Percentiles rank a stretch among this genome's conserved stretches.
These are phyloP conservation scores for Eragrostis curvula DNA, from an alignment of 176 grass and related monocot species.

Conservation along the genomic window DNA sequence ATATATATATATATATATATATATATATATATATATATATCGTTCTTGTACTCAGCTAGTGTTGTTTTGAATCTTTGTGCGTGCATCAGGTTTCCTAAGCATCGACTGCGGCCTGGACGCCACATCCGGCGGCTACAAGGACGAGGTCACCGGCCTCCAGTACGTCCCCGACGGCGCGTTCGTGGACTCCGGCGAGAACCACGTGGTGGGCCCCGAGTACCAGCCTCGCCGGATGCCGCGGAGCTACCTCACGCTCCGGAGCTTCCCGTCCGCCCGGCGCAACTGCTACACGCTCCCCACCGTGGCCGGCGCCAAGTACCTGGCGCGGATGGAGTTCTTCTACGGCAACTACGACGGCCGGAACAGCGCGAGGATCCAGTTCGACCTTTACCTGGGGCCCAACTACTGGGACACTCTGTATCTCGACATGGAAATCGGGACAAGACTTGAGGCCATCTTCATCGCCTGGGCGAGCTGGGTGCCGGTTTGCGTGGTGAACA, in stretches of 20 bases:
- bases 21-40: no score
- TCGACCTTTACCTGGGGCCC: slow-evolving; percentile 38
- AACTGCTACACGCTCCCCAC: slow-evolving; percentile 49
- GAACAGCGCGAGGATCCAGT: background rate
- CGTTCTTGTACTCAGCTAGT: no score
- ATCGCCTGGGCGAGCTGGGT: slow-evolving; percentile 12
- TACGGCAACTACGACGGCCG: slow-evolving; percentile 46
- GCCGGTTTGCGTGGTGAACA: slow-evolving; percentile 51
- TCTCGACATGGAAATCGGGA: no score
- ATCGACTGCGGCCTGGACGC: slow-evolving; percentile 27
- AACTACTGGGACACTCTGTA: background rate
- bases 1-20: no score
- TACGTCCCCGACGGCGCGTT: slow-evolving; percentile 6
- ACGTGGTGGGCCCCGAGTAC: background rate
- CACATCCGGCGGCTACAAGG: background rate
- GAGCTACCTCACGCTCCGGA: background rate
- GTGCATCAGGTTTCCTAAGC: slow-evolving; percentile 10
- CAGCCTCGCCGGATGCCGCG: rapidly evolving
- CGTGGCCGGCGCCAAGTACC: slow-evolving; percentile 16
- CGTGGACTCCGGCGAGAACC: background rate
- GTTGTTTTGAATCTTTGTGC: no score
- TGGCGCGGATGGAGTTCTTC: background rate
- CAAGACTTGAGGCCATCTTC: slow-evolving; percentile 32
- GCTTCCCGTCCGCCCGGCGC: slow-evolving; percentile 30
- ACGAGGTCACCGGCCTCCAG: background rate